A percentile compares a stretch with the other conserved stretches of the same genome.
phyloP scores from a whole-genome alignment of 2,329 filamentous ascomycete species.

The Coniochaeta sp. region DNA sequence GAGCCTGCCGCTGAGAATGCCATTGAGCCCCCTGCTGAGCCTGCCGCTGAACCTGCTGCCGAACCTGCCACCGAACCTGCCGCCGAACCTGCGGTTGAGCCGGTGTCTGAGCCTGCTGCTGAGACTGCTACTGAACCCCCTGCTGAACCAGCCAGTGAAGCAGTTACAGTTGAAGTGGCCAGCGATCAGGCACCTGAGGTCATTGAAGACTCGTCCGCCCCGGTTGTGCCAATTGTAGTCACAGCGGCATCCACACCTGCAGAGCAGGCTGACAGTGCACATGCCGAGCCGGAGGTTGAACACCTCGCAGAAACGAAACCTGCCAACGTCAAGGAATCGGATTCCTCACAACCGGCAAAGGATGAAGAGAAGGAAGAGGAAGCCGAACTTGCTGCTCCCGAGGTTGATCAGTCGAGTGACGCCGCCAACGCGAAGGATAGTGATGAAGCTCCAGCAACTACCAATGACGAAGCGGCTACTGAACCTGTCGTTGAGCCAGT shows the following conservation, averaged over 20 bases:
- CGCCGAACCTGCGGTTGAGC: not conserved
- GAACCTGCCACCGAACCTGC: constrained; percentile 1
- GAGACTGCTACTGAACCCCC: constrained; percentile 1
- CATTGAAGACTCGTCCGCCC: not conserved
- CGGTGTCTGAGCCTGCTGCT: not conserved
- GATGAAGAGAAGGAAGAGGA: not conserved
- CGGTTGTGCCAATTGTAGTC: not conserved
- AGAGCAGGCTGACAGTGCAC: not conserved
- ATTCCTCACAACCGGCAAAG: not conserved
- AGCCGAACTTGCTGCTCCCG: not conserved
- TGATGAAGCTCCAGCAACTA: not conserved
- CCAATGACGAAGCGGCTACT: not conserved
- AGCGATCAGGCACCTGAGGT: not conserved
- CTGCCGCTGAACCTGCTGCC: not conserved
- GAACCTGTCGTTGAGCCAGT: not conserved
- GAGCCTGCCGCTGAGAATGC: constrained; percentile 2
- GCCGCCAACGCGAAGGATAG: not conserved
- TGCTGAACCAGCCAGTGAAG: not conserved
- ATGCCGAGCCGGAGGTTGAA: not conserved
- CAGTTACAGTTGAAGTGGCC: not conserved
- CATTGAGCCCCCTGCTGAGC: not conserved
- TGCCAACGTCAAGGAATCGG: not conserved
- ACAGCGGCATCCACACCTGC: not conserved
- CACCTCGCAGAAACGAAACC: not conserved
- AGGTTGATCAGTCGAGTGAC: not conserved